These are phyloP conservation scores for Mycena albidolilacea DNA, from an alignment of 768 basidiomycete genomes.

Conservation along the genomic window DNA sequence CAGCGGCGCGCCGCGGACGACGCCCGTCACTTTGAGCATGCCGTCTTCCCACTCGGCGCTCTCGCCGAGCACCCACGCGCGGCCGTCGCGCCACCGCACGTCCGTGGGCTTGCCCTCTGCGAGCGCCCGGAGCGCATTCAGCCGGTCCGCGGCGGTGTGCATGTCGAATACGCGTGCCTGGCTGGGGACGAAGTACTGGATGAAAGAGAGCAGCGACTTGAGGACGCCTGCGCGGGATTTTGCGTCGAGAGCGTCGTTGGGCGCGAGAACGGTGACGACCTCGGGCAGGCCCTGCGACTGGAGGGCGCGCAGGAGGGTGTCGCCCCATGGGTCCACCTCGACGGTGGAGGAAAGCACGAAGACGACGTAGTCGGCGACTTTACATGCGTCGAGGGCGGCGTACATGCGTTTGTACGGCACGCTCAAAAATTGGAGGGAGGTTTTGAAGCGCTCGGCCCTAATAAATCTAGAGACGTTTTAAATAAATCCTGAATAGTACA, in stretches of 20 bases:
- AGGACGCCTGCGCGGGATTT: conserved; percentile 79
- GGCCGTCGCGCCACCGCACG: conserved; percentile 86
- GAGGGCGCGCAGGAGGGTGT: conserved; percentile 87
- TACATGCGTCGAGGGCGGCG: conserved; percentile 85
- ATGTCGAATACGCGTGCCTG: conserved; percentile 86
- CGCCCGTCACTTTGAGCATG: conserved; percentile 82
- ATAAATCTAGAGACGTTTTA: conserved; percentile 19
- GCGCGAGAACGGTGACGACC: conserved; percentile 81
- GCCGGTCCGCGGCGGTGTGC: conserved; percentile 70
- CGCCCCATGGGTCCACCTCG: conserved; percentile 90
- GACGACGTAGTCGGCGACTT: conserved; percentile 92
- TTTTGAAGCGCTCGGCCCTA: conserved; percentile 92
- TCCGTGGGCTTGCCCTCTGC: conserved; percentile 89
- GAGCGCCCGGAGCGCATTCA: conserved; percentile 82
- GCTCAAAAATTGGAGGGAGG: conserved; percentile 89
- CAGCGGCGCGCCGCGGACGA: conserved; percentile 84
- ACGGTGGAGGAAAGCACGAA: conserved; percentile 84
- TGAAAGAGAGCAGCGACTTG: conserved; percentile 94
- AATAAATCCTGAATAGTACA: conserved; percentile 41
- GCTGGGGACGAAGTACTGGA: conserved; percentile 93
- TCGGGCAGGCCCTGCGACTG: conserved; percentile 94
- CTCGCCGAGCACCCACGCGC: conserved; percentile 82
- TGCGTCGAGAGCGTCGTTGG: conserved; percentile 64
- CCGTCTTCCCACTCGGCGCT: conserved; percentile 74
- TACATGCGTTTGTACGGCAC: conserved; percentile 82